These are phyloP conservation scores for Cryphonectria naterciae DNA, from an alignment of 2,329 filamentous ascomycete genomes.

Conservation along the genomic window DNA sequence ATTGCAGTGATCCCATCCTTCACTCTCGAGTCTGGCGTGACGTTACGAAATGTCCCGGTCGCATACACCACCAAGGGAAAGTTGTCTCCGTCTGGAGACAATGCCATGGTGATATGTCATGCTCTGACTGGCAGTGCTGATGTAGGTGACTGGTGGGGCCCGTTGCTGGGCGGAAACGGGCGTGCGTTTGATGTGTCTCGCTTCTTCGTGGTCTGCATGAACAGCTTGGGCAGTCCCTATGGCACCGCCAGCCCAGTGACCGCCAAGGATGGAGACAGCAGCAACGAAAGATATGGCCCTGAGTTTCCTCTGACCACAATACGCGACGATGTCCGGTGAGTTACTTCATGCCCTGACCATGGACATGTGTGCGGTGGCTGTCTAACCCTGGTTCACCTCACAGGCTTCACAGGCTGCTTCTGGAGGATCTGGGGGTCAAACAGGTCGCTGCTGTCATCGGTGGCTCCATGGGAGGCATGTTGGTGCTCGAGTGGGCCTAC, in stretches of 20 bases:
- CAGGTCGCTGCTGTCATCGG: conserved; percentile 80
- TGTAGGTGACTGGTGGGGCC: conserved; percentile 88
- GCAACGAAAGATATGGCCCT: conserved; percentile 81
- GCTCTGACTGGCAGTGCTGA: conserved; percentile 85
- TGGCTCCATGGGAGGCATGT: conserved; percentile 87
- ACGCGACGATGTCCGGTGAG: conserved; percentile 90
- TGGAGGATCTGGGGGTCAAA: conserved; percentile 79
- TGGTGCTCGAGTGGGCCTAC: conserved; percentile 90
- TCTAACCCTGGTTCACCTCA: conserved; percentile 2
- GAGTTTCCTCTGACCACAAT: conserved; percentile 97
- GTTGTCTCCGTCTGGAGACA: conserved; percentile 62
- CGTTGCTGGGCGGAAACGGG: conserved; percentile 75
- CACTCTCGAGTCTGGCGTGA: conserved; percentile 89
- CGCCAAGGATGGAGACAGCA: conserved; percentile 77
- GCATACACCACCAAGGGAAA: conserved; percentile 69
- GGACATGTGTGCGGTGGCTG: not conserved
- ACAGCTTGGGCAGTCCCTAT: conserved; percentile 83
- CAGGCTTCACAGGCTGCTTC: conserved; percentile 76
- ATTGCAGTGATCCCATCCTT: conserved; percentile 87
- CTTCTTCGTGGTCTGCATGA: conserved; percentile 87
- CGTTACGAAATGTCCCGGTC: conserved; percentile 74
- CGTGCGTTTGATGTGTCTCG: conserved; percentile 79
- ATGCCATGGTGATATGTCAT: conserved; percentile 79
- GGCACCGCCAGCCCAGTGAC: conserved; percentile 89
- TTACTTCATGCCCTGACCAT: conserved; percentile 10